Conservation (phyloP, 2,329 filamentous ascomycete species). For the Pseudogymnoascus sp. region DNA sequence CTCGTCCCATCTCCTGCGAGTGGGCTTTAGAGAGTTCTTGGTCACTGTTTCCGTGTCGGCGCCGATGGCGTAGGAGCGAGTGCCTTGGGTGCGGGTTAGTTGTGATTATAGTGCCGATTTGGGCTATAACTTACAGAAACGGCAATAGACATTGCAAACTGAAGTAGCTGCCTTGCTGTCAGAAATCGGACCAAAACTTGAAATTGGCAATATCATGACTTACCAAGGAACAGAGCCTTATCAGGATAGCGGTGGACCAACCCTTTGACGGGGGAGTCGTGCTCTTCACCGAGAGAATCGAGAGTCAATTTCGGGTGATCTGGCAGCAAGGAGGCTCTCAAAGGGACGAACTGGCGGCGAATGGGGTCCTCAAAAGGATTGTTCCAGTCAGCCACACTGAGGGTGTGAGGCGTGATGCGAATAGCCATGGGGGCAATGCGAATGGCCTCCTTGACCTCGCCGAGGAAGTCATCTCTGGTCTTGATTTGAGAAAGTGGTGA, state of each 20-base stretch:
- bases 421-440: constrained; percentile 49
- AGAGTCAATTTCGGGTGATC: constrained; percentile 47
- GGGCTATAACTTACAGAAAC: constrained; percentile 36
- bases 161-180: constrained; percentile 38
- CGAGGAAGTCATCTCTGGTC: constrained; percentile 44
- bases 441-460: constrained; percentile 45
- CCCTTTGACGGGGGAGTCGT: constrained; percentile 46
- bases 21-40: constrained; percentile 35
- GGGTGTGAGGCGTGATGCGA: constrained; percentile 50
- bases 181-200: constrained; percentile 13
- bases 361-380: constrained; percentile 51
- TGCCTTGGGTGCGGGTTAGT: constrained; percentile 23
- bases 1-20: constrained; percentile 40
- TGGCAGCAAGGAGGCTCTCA: constrained; percentile 41
- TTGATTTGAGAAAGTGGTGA: constrained; percentile 29
- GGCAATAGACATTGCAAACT: constrained; percentile 54
- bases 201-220: constrained; percentile 17
- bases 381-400: constrained; percentile 51
- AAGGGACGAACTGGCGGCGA: constrained; percentile 50
- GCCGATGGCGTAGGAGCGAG: constrained; percentile 51
- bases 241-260: constrained; percentile 57
- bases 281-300: constrained; percentile 50
- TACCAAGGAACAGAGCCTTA: constrained; percentile 53
- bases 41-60: constrained; percentile 43
- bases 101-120: neutral